Base-by-base conservation (phyloP, 2,329 filamentous ascomycete genomes). In the Epichloe coenophiala region DNA sequence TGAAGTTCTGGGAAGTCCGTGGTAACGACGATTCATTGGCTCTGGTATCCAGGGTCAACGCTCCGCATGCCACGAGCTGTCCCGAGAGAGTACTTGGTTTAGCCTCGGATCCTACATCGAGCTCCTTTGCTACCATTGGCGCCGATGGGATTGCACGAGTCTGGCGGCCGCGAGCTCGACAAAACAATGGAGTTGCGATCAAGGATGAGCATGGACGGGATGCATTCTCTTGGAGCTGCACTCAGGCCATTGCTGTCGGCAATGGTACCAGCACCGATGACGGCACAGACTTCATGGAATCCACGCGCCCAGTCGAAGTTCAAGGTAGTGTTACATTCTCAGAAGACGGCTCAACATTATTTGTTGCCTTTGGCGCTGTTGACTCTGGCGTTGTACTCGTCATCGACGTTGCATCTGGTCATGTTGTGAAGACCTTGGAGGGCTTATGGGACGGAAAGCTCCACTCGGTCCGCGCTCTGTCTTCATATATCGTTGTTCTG, bases 1-100 rank as follows among this genome's bases (percentile, higher is more conserved):
- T 98, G 47, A 96, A 95, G 63, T 93, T 98, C 64, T 98, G 93
- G 93, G 69, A 82, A 64, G 67, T 86, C 68, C 80, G 78, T 68
- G 61, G 72, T 59, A 60, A 73, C 60, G 61, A 72, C 61, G 62
- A 78, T 61, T 61, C 70, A 58, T 88, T 93, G 74, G 81, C 86
- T 54, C 73, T 98, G 11, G 81, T 88, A 48, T 86, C 89, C 2
- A 81, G 91, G 53, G 80, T 97, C 49, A 89, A 95, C 63, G 77
- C 81, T 8, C 90, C 93, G 15, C 91, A 98, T 66, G 73, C 75
- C 53, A 76, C 78, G 50, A 68, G 67, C 54, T 65, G 71, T 53
- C 70, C 72, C 1, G 74, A 79, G 43, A 70, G 74, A 4, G 76
- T 97, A 2, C 76, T 95, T 35, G 84, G 83, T 57, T 71, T 97